Evolutionary conservation across 2,329 filamentous ascomycete species (phyloP), one percentile per base, ranked within the genome.

Genomic region (Dendrostoma leiphaemia): DNA sequence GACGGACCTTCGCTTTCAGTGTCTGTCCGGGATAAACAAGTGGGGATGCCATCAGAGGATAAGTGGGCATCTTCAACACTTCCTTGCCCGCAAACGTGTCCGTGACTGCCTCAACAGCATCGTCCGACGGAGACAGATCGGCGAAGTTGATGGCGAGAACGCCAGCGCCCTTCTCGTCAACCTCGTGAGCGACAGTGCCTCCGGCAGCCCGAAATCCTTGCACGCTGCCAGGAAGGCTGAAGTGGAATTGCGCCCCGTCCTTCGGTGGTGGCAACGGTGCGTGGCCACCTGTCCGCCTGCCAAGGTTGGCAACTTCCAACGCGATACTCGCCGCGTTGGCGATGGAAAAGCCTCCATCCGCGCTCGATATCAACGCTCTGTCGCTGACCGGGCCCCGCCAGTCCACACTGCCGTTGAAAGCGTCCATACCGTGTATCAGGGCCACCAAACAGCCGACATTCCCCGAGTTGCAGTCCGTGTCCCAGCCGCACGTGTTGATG

Each of bases 401-500:
- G 54, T 71, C 69, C 0, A 60, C 61, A 0, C 54, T 53, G 3
- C 56, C 59, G 0, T 67, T 60, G 43, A 71, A 67, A 0, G 59
- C 65, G 1, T 46, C 17, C 2, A 71, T 47, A 4, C 70, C 69
- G 21, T 68, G 62, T 62, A 72, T 71, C 29, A 71, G 61, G 6
- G 64, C 69, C 1, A 71, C 61, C 1, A 72, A 59, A 31, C 70
- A 71, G 1, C 63, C 70, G 9, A 72, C 53, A 40, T 71, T 72
- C 1, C 70, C 70, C 3, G 69, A 68, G 44, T 71, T 72, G 59
- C 69, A 71, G 53, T 71, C 69, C 1, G 70, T 72, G 56, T 71
- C 70, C 69, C 70, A 72, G 49, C 68, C 68, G 41, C 63, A 64
- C 1, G 67, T 71, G 51, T 69, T 69, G 51, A 69, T 59, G 37